phyloP scores from a whole-genome alignment of 2,329 filamentous ascomycete species.

The Cryoendolithus antarcticus region DNA sequence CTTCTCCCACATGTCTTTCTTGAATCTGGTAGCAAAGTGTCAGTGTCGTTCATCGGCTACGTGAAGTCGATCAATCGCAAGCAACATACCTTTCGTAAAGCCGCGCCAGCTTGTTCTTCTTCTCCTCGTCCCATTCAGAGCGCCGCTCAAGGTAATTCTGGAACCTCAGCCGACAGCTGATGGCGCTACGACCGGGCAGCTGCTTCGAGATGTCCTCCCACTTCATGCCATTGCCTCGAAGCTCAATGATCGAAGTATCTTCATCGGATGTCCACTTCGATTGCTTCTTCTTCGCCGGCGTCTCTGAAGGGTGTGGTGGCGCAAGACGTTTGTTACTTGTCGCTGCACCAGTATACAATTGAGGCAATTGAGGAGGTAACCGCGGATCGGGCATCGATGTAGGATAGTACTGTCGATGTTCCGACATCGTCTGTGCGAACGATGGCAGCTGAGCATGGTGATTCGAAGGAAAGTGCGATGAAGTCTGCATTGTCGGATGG shows the following conservation, averaged over 20 bases:
- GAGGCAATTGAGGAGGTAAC: conserved; percentile 14
- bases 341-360: conserved; percentile 25
- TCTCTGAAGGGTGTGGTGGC: conserved; percentile 38
- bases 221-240: conserved; percentile 86
- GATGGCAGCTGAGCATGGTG: conserved; percentile 4
- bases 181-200: conserved; percentile 79
- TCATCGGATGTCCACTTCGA: conserved; percentile 95
- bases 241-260: conserved; percentile 83
- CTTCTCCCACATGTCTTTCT: conserved; percentile 94
- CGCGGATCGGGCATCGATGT: background rate
- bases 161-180: conserved; percentile 88
- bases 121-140: conserved; percentile 93
- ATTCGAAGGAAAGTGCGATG: conserved; percentile 4
- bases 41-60: conserved; percentile 2
- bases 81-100: conserved; percentile 77
- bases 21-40: conserved; percentile 53
- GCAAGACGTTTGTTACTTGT: conserved; percentile 27
- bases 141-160: conserved; percentile 93
- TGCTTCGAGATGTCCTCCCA: conserved; percentile 97
- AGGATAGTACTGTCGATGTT: conserved; percentile 9
- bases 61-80: background rate
- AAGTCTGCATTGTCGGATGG: conserved; percentile 12
- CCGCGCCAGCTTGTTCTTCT: conserved; percentile 89
- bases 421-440: conserved; percentile 16
- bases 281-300: conserved; percentile 84